Evolutionary conservation across 2,329 filamentous ascomycete genomes (phyloP).

Genomic region (Colletotrichum tropicale): DNA sequence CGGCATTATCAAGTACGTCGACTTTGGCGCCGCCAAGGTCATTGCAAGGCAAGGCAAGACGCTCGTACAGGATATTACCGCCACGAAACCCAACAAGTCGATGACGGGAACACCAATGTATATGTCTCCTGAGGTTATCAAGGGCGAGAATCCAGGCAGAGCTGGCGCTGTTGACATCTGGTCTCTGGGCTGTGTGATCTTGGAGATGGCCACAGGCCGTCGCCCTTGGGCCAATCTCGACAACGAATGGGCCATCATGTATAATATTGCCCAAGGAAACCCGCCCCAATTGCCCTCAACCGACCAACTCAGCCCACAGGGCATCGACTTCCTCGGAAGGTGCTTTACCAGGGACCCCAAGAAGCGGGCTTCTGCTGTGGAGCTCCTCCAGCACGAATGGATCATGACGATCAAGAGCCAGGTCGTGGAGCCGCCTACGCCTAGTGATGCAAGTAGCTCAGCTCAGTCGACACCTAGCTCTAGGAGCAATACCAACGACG

Average conservation of each 20-base stretch:
- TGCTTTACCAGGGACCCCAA: conserved; percentile 88
- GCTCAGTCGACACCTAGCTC: conserved; percentile 30
- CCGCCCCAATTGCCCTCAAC: conserved; percentile 80
- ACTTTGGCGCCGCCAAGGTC: conserved; percentile 96
- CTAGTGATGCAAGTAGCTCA: conserved; percentile 58
- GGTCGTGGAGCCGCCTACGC: conserved; percentile 68
- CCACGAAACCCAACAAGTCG: conserved; percentile 76
- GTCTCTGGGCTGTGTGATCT: conserved; percentile 94
- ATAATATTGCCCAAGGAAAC: conserved; percentile 98
- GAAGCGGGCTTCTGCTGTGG: conserved; percentile 80
- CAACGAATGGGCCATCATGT: conserved; percentile 99
- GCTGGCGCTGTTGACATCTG: conserved; percentile 92
- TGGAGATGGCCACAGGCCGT: conserved; percentile 96
- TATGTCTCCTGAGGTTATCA: conserved; percentile 99
- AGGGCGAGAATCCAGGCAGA: conserved; percentile 79
- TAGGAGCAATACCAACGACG: conserved; percentile 20
- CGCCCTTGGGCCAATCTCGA: conserved; percentile 95
- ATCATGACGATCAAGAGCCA: conserved; percentile 69
- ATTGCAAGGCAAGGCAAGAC: conserved; percentile 94
- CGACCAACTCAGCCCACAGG: conserved; percentile 83
- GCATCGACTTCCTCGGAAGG: conserved; percentile 85
- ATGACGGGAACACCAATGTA: conserved; percentile 99
- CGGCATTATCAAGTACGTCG: conserved; percentile 98
- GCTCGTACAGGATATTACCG: conserved; percentile 68
- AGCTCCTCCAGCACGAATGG: conserved; percentile 95